phyloP scores from a whole-genome alignment of 1,284 basidiomycete genomes.

The Fomes fomentarius region DNA sequence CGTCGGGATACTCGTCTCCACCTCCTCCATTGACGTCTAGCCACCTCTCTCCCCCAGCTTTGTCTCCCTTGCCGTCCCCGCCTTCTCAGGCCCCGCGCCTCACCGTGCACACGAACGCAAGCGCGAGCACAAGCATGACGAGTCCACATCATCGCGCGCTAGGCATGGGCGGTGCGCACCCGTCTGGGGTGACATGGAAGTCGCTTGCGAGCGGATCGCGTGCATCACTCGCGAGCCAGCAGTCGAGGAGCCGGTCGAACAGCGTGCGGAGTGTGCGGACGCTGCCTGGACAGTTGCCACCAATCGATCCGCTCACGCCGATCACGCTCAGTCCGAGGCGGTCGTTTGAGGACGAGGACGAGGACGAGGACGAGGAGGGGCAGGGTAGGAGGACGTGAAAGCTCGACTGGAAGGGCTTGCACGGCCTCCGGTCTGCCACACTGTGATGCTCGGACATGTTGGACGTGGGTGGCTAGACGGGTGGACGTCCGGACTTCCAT shows the following conservation, averaged over 20 bases:
- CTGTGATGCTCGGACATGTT: no score
- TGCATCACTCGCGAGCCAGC: slow-evolving; percentile 1
- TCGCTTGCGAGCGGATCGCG: slow-evolving; percentile 13
- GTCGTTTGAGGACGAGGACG: slow-evolving; percentile 12
- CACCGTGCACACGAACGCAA: slow-evolving; percentile 1
- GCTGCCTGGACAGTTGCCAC: slow-evolving; percentile 26
- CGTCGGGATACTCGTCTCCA: no score
- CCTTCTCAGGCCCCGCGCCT: slow-evolving; percentile 8
- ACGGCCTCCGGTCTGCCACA: no score
- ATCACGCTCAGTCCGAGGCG: slow-evolving; percentile 16
- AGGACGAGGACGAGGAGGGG: no score
- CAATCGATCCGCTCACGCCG: slow-evolving; percentile 27
- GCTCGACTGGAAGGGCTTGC: no score
- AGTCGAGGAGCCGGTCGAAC: slow-evolving; percentile 22
- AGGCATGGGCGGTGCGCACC: background rate
- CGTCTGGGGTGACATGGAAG: slow-evolving; percentile 13
- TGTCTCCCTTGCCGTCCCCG: slow-evolving; percentile 3
- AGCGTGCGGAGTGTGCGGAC: slow-evolving; percentile 27
- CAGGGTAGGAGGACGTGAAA: no score
- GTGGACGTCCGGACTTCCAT: no score
- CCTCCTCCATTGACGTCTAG: background rate
- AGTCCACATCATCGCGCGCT: background rate
- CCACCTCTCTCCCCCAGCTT: slow-evolving; percentile 9
- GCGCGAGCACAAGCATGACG: background rate
- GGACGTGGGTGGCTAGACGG: no score